These are phyloP conservation scores for Blastobotrys terrestris DNA, from an alignment of 805 yeast genomes.

Conservation along the genomic window DNA sequence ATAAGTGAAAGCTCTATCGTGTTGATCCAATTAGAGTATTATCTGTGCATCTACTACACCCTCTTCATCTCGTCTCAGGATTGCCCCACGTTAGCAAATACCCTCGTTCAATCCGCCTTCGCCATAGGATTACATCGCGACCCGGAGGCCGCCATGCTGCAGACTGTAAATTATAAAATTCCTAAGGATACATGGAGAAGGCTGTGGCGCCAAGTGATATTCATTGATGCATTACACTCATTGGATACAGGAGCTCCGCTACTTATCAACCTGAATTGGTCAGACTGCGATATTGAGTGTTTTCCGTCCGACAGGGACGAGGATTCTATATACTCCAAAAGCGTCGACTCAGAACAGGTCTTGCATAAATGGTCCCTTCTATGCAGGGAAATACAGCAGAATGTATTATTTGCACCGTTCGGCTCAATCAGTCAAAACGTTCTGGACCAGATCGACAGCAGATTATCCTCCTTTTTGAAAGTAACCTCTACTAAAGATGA, in stretches of 20 bases:
- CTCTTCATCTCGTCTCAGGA: neutral
- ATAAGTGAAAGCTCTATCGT: constrained; percentile 16
- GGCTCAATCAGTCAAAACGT: no score
- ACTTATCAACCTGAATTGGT: constrained; percentile 11
- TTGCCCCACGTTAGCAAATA: neutral
- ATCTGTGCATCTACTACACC: constrained; percentile 14
- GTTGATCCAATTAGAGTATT: constrained; percentile 20
- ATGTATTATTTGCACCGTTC: no score
- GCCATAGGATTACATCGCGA: constrained; percentile 28
- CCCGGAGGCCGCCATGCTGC: constrained; percentile 12
- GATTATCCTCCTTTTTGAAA: no score
- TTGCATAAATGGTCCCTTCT: no score
- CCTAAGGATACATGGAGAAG: constrained; percentile 18
- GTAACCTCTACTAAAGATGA: no score
- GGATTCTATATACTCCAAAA: no score
- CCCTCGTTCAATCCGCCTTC: constrained; percentile 20
- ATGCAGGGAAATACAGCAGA: no score
- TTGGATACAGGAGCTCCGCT: constrained; percentile 18
- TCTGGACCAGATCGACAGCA: no score
- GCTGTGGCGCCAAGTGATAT: constrained; percentile 23
- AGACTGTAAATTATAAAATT: neutral
- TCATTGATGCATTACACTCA: constrained; percentile 20
- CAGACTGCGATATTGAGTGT: constrained; percentile 7
- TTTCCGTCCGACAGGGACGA: neutral
- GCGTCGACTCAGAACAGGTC: no score